A percentile compares a stretch with the other conserved stretches of the same genome.
These are phyloP conservation scores for Pseudoturritis turrita DNA, from an alignment of 345 rosid genomes.

Conservation along the genomic window DNA sequence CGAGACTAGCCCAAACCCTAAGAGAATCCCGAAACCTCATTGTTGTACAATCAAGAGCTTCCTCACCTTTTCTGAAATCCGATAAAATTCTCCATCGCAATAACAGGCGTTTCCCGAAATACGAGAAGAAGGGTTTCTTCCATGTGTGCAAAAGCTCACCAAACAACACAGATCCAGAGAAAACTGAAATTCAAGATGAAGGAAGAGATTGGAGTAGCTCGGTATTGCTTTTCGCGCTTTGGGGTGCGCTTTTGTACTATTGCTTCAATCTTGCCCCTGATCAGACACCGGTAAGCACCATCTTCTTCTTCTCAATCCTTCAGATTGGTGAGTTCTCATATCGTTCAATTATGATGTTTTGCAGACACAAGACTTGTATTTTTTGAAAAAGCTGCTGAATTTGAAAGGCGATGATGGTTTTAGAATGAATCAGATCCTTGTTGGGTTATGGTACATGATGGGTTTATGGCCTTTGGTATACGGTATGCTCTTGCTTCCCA, in stretches of 20 bases:
- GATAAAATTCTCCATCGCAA: background rate
- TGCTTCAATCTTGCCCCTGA: slow-evolving; percentile 67
- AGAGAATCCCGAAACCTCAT: background rate
- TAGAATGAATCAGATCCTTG: slow-evolving; percentile 78
- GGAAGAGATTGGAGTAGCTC: slow-evolving; percentile 74
- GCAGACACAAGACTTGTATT: slow-evolving; percentile 83
- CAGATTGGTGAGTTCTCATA: background rate
- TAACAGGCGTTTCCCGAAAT: background rate
- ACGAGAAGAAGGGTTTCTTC: slow-evolving; percentile 25
- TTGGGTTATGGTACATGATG: slow-evolving; percentile 77
- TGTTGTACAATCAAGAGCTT: slow-evolving; percentile 4
- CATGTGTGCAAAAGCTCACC: slow-evolving; percentile 41
- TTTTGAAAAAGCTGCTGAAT: slow-evolving; percentile 68
- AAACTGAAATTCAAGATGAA: slow-evolving; percentile 31
- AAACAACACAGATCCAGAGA: slow-evolving; percentile 47
- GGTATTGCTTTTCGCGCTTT: slow-evolving; percentile 56
- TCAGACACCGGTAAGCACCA: slow-evolving; percentile 66
- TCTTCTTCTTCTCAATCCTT: background rate
- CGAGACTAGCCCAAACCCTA: slow-evolving; percentile 8
- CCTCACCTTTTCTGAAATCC: slow-evolving; percentile 26
- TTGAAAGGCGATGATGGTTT: slow-evolving; percentile 85
- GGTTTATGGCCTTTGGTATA: slow-evolving; percentile 86
- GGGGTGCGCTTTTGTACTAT: slow-evolving; percentile 74
- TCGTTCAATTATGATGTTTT: background rate
- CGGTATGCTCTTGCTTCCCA: slow-evolving; percentile 75